These are phyloP conservation scores for Ceratobasidium sp. DNA, from an alignment of 1,284 basidiomycete genomes.

Conservation along the genomic window DNA sequence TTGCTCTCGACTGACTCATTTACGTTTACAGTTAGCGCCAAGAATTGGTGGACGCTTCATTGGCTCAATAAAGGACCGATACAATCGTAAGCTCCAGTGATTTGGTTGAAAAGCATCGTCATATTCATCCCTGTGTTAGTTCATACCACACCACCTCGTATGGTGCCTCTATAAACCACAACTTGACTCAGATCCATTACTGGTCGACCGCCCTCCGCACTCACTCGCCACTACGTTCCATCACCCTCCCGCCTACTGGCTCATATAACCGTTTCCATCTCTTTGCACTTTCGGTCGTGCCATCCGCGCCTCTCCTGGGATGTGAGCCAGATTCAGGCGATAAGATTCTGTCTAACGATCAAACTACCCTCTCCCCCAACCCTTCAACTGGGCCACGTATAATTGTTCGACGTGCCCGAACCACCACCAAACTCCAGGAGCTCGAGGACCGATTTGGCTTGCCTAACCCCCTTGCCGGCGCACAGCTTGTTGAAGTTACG, in stretches of 20 bases:
- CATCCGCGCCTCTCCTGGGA: constrained; percentile 52
- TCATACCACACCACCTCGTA: constrained; percentile 16
- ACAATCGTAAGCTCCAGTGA: constrained; percentile 47
- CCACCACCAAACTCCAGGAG: constrained; percentile 62
- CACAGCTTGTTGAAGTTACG: constrained; percentile 64
- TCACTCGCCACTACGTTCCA: constrained; percentile 59
- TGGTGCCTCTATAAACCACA: constrained; percentile 31
- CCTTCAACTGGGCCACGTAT: constrained; percentile 18
- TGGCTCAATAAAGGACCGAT: constrained; percentile 50
- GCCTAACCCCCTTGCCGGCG: constrained; percentile 48
- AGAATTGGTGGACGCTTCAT: constrained; percentile 50
- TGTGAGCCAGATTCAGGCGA: constrained; percentile 43
- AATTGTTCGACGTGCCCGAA: constrained; percentile 38
- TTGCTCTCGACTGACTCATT: too few relatives aligned
- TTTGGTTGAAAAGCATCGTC: not conserved
- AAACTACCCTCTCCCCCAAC: not conserved
- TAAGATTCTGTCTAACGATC: constrained; percentile 48
- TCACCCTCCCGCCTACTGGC: constrained; percentile 59
- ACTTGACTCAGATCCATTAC: constrained; percentile 60
- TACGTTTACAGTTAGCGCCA: constrained; percentile 34
- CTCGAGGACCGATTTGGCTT: constrained; percentile 59
- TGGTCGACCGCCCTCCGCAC: constrained; percentile 64
- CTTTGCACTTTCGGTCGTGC: constrained; percentile 63
- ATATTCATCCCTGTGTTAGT: not conserved
- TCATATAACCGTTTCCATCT: constrained; percentile 61